Base-by-base conservation (phyloP, 768 basidiomycete species). In the Calocybe gangraenosa region DNA sequence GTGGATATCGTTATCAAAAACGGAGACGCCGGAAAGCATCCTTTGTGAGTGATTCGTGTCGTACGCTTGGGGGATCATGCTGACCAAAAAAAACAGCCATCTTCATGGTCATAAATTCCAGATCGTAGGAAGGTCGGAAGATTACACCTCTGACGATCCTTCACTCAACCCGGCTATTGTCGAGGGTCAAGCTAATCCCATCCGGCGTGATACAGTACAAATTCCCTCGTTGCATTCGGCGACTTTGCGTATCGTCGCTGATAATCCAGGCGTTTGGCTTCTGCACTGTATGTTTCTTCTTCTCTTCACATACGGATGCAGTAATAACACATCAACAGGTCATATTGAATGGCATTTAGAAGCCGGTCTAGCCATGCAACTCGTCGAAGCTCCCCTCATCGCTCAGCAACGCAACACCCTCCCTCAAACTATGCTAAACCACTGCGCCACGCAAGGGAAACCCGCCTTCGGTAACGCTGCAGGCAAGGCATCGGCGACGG, bases 251-350 rank as follows among this genome's bases (percentile, higher is more conserved):
- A 64, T 93, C 55, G 68, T 84, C 37, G 90, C 91, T 1, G 89
- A 98, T 62, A 98, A 98, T 65, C 95, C 95, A 1, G 95, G 95
- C 9, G 82, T 77, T 7, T 94, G 91, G 87, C 63, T 92, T 51
- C 77, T 92, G 61, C 88, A 90, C 61, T 92, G 82, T 84, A 57
- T 44, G 83, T 69, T 35, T 6, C 23, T 34, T 37, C 21, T 19
- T 3, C 18, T 15, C 22, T 9, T 34, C 7, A 15, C 7, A 19
- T 17, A 18, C 30, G 15, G n/a, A 14, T 30, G n/a, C 22, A 2
- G n/a, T 38, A 14, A 21, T n/a, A 23, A 14, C 20, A 3, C 14
- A 20, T 37, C 3, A 30, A 17, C 47, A 87, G 84, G 84, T 60
- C 87, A 89, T 64, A 86, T 87, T 52, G 86, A 90, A 59, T 92